A percentile compares a stretch with the other conserved stretches of the same genome.
These are phyloP conservation scores for Xylariaceae sp. DNA, from an alignment of 2,329 filamentous ascomycete genomes.

Conservation along the genomic window DNA sequence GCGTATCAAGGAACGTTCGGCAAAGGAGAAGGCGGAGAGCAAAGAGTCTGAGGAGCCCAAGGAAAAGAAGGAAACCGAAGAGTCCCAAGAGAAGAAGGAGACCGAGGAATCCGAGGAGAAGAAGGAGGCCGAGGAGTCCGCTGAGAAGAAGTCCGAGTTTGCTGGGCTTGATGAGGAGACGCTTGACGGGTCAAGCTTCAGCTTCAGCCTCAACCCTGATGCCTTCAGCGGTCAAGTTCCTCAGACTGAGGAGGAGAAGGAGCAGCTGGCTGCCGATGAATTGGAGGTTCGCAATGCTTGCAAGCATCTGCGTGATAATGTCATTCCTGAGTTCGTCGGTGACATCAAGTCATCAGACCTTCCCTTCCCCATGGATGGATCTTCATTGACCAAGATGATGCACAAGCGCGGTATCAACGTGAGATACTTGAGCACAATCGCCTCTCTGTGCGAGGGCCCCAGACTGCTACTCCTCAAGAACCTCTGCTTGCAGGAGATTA, in stretches of 20 bases:
- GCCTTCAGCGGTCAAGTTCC: conserved; percentile 89
- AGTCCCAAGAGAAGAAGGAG: background rate
- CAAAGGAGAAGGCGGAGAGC: conserved; percentile 23
- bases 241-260: conserved; percentile 85
- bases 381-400: conserved; percentile 78
- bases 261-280: conserved; percentile 76
- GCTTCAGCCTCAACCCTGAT: conserved; percentile 87
- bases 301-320: conserved; percentile 66
- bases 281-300: conserved; percentile 81
- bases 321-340: conserved; percentile 78
- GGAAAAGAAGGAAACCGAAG: background rate
- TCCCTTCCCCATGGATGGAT: conserved; percentile 98
- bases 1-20: conserved; percentile 39
- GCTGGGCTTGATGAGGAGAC: conserved; percentile 56
- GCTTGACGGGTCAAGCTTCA: conserved; percentile 82
- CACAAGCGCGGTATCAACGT: conserved; percentile 98
- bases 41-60: conserved; percentile 13
- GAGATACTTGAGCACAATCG: conserved; percentile 85
- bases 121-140: background rate
- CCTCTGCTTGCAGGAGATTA: conserved; percentile 84
- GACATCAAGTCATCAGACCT: conserved; percentile 90
- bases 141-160: conserved; percentile 28
- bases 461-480: conserved; percentile 72
- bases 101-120: background rate
- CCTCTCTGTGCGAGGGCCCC: conserved; percentile 61